Conservation (phyloP, 352 stramenopile species). For the Globisporangium okanoganense region DNA sequence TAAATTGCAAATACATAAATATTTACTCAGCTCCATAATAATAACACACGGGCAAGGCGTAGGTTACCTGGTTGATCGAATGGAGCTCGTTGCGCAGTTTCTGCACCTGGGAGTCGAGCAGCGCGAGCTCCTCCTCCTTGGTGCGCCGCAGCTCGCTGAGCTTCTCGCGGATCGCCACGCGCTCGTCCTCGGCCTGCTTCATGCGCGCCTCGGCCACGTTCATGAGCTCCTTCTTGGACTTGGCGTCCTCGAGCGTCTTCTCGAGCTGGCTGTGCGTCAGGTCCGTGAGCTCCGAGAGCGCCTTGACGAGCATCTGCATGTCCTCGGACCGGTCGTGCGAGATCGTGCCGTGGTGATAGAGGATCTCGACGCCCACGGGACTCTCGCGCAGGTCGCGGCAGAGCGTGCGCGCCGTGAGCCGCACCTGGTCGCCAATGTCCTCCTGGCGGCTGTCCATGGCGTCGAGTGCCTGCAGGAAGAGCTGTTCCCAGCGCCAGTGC, state of each 20-base stretch:
- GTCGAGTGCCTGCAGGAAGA: constrained; percentile 56
- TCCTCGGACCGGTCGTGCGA: constrained; percentile 59
- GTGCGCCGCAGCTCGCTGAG: constrained; percentile 70
- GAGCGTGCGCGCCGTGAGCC: constrained; percentile 50
- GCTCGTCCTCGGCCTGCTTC: constrained; percentile 82
- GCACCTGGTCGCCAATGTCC: constrained; percentile 80
- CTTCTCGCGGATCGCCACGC: constrained; percentile 69
- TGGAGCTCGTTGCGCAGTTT: constrained; percentile 79
- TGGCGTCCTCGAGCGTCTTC: constrained; percentile 84
- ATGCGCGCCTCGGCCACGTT: constrained; percentile 68
- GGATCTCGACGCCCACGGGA: constrained; percentile 62
- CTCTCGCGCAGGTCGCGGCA: constrained; percentile 75
- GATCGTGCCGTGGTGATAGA: constrained; percentile 60
- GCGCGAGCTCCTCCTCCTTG: constrained; percentile 78
- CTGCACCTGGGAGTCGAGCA: constrained; percentile 76
- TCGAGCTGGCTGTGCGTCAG: constrained; percentile 71
- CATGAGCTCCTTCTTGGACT: constrained; percentile 81
- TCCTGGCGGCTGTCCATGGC: constrained; percentile 54
- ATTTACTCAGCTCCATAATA: too few species aligned
- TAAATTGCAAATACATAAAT: too few species aligned
- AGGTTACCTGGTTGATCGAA: constrained; percentile 59
- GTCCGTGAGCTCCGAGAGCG: constrained; percentile 79
- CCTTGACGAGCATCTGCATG: constrained; percentile 69
- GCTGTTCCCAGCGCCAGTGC: constrained; percentile 79
- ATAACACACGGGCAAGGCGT: neutral